Evolutionary conservation across 2,329 filamentous ascomycete genomes (phyloP).

Genomic region (Fusarium mexicanum): DNA sequence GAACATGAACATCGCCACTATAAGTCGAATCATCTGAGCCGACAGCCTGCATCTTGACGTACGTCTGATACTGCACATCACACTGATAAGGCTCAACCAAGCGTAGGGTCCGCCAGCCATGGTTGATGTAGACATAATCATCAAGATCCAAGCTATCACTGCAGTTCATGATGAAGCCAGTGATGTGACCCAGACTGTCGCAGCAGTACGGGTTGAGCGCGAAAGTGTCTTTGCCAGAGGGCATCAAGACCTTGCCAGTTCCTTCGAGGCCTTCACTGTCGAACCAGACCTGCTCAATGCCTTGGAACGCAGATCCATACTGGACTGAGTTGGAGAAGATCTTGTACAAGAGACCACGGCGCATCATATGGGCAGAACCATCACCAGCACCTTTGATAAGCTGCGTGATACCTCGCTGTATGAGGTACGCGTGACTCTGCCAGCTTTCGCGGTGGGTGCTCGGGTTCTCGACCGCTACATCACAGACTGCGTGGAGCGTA

Average conservation of each 20-base stretch:
- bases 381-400: background rate
- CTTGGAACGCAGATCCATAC: conserved; percentile 63
- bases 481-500: background rate
- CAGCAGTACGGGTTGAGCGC: conserved; percentile 68
- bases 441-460: background rate
- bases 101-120: conserved; percentile 66
- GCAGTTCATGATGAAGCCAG: conserved; percentile 69
- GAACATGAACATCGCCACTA: background rate
- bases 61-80: conserved; percentile 61
- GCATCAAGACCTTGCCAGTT: conserved; percentile 60
- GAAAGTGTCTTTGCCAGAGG: conserved; percentile 56
- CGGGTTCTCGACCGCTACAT: background rate
- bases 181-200: conserved; percentile 67
- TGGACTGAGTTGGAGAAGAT: conserved; percentile 65
- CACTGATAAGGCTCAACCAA: conserved; percentile 47
- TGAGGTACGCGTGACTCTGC: background rate
- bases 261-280: conserved; percentile 38
- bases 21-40: conserved; percentile 36
- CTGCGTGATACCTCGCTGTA: background rate
- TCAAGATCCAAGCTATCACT: conserved; percentile 57
- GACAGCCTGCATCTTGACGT: conserved; percentile 67
- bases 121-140: conserved; percentile 69
- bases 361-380: conserved; percentile 5
- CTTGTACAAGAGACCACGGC: conserved; percentile 66
- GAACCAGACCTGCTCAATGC: conserved; percentile 68